Evolutionary conservation across 2,329 filamentous ascomycete species (phyloP).

Genomic region (Tympanopsis confertula): DNA sequence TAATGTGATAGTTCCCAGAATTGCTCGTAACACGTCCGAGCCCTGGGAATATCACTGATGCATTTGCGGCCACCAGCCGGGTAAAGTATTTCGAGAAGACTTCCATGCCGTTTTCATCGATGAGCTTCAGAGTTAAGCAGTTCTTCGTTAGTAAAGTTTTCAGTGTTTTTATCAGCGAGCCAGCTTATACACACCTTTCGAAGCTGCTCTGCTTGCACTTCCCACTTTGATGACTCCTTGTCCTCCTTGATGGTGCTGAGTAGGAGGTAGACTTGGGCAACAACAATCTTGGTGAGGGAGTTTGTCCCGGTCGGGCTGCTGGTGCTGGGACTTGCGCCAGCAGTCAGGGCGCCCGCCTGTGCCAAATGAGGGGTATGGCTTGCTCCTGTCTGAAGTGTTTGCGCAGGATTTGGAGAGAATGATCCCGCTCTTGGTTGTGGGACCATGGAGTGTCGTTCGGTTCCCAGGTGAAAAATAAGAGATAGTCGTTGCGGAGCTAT

Average conservation of each 20-base stretch:
- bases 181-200: constrained; percentile 57
- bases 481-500: too few relatives aligned
- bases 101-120: constrained; percentile 98
- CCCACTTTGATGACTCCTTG: constrained; percentile 80
- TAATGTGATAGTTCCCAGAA: constrained; percentile 71
- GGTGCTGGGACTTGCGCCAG: constrained; percentile 48
- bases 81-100: constrained; percentile 93
- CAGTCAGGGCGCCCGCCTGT: constrained; percentile 42
- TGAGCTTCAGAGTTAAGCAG: constrained; percentile 66
- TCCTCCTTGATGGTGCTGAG: constrained; percentile 82
- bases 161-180: neutral
- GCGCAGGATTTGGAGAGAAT: constrained; percentile 50
- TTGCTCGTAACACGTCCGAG: constrained; percentile 62
- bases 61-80: constrained; percentile 83
- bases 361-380: constrained; percentile 45
- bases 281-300: constrained; percentile 80
- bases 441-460: constrained; percentile 14
- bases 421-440: constrained; percentile 49
- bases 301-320: constrained; percentile 38
- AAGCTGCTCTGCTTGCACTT: constrained; percentile 81
- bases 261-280: constrained; percentile 89
- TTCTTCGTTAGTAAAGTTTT: too few relatives aligned
- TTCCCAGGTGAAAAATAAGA: too few relatives aligned
- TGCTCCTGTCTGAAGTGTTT: constrained; percentile 42
- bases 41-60: constrained; percentile 77